These are phyloP conservation scores for Xylaria longipes DNA, from an alignment of 495 filamentous ascomycete genomes.

Conservation along the genomic window DNA sequence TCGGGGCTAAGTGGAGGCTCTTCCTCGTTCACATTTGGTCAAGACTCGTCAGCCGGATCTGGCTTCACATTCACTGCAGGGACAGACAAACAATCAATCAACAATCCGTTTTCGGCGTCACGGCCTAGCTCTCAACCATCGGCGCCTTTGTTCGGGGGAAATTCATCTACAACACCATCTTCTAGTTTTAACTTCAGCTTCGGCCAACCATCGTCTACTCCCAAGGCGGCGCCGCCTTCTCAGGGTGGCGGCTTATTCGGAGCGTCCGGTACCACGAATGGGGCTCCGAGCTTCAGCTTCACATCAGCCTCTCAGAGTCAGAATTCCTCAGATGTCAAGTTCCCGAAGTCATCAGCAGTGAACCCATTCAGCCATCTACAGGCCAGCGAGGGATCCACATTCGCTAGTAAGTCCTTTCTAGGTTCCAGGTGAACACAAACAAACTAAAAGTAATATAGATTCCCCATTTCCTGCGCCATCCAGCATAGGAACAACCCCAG, in stretches of 20 bases:
- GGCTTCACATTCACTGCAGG: constrained; percentile 52
- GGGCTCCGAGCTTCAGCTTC: constrained; percentile 37
- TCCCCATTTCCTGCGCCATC: constrained; percentile 58
- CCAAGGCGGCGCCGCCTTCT: constrained; percentile 35
- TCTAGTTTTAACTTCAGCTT: constrained; percentile 47
- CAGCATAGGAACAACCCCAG: constrained; percentile 62
- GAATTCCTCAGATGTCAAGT: constrained; percentile 28
- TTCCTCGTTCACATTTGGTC: constrained; percentile 36
- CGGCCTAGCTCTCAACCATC: constrained; percentile 24
- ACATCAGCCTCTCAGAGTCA: constrained; percentile 31
- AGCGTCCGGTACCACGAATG: constrained; percentile 28
- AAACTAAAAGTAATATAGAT: constrained; percentile 41
- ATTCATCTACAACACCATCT: constrained; percentile 37
- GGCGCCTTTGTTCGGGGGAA: constrained; percentile 31
- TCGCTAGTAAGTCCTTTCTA: constrained; percentile 48
- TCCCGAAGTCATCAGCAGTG: constrained; percentile 27
- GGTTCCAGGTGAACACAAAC: background rate
- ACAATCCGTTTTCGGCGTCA: constrained; percentile 51
- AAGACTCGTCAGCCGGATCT: constrained; percentile 28
- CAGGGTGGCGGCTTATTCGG: constrained; percentile 33
- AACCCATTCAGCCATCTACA: constrained; percentile 38
- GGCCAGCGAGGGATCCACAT: constrained; percentile 47
- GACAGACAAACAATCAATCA: constrained; percentile 38
- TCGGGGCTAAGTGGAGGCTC: constrained; percentile 21
- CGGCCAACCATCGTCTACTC: constrained; percentile 33